phyloP scores from a whole-genome alignment of 257 asterid species.

The Solanum gracilifrons region DNA sequence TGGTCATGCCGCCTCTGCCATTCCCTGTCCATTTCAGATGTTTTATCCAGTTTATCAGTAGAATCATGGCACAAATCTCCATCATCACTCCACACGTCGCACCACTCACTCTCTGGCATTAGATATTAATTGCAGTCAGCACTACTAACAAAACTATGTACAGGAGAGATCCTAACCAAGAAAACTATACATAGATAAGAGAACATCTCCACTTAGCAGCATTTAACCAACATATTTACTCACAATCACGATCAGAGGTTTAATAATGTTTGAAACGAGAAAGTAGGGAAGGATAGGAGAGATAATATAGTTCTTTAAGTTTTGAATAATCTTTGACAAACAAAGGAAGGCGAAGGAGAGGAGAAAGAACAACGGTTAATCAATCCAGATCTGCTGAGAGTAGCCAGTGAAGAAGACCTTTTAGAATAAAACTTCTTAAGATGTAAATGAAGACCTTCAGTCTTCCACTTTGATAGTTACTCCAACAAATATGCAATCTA shows the following conservation, averaged over 20 bases:
- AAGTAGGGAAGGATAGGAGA: not conserved
- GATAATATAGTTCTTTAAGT: not conserved
- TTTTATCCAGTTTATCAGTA: constrained; percentile 9
- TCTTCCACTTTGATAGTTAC: not conserved
- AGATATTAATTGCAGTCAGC: not conserved
- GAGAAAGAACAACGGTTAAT: not conserved
- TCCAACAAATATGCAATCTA: not conserved
- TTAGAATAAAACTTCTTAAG: not conserved
- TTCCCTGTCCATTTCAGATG: constrained; percentile 63
- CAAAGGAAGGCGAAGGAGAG: not conserved
- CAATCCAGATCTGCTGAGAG: not conserved
- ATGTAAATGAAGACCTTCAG: not conserved
- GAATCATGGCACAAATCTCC: constrained; percentile 34
- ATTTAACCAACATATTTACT: not conserved
- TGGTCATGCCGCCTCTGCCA: constrained; percentile 60
- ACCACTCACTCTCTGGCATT: constrained; percentile 27
- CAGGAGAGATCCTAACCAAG: not conserved
- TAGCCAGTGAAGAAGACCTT: not conserved
- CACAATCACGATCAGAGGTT: not conserved
- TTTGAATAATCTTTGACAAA: not conserved
- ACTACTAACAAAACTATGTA: not conserved
- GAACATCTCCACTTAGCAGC: not conserved
- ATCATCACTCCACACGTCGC: constrained; percentile 59
- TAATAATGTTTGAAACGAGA: not conserved
- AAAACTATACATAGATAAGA: not conserved